Base-by-base conservation (phyloP, 352 stramenopile genomes). In the Phytophthora hybrid region DNA sequence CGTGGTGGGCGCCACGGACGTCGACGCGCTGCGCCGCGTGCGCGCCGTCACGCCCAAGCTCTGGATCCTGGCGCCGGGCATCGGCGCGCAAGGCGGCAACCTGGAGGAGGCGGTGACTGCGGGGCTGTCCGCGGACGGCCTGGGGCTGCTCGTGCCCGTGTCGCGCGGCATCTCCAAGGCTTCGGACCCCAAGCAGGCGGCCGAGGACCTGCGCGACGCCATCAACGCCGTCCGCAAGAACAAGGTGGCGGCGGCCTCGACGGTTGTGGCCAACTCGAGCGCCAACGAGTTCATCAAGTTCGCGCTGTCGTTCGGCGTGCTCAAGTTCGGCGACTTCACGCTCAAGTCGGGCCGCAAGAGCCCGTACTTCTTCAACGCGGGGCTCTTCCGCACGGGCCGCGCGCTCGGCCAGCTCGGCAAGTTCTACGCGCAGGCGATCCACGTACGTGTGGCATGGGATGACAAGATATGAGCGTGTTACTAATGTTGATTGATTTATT, bases 281-380 rank as follows among this genome's bases (percentile, higher is more conserved):
- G 93, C 99, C 78, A 92, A 87, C 70, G 91, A 98, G 59, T 99
- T 99, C 79, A 94, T 99, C 64, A 88, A 98, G 81, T 99, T 99
- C 63, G 97, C 95, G 71, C 80, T 99, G 10, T 88, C 84, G 23
- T 89, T 97, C 61, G 94, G 94, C 55, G 98, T 99, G 61, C 89
- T 99, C 32, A 98, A 98, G 74, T 99, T 99, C 78, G 98, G 98
- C 29, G 92, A 94, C 34, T 99, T 99, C 83, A 98, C 92, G 53
- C 87, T 99, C 26, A 99, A 99, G 81, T 99, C 97, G 61, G 98
- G 98, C 39, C 88, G 98, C 53, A 87, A 97, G 55, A 99, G 94
- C 32, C 98, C 98, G 23, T 99, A 99, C 86, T 99, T 99, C 78
- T 99, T 99, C 83, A 99, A 99, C 88, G 98, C 98, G 18, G 87